Evolutionary conservation across 495 filamentous ascomycete genomes (phyloP), one percentile per base, ranked within the genome.

Genomic region (Tetracladium setigerum): DNA sequence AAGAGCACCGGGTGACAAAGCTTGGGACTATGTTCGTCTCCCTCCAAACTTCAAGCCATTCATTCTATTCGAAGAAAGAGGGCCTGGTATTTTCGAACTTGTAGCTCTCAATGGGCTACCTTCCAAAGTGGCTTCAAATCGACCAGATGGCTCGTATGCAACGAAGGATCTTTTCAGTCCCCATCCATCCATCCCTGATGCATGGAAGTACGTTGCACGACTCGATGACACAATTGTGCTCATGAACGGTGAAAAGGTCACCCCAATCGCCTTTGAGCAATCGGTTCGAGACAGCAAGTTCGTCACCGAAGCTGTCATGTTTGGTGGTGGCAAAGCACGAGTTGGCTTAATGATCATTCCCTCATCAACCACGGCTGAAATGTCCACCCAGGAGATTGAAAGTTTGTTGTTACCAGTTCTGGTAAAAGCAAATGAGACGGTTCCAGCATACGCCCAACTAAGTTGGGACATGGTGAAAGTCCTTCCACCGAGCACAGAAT

Each of bases 211-310:
- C 42, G 57, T 73, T 18, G 67, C 64, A 16, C 63, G 79, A 2
- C 43, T 78, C 0, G 78, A 83, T 47, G 79, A 83, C 47, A 62
- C 72, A 1, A 65, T 83, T 12, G 76, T 68, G 1, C 65, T 82
- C 1, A 56, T 72, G n/a, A 83, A 79, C 44, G 79, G 79, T 1
- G 77, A 83, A 57, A 82, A 82, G 41, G 69, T 80, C 0, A 57
- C 77, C 1, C 77, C 79, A 4, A 53, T 80, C 6, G 66, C 72
- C 0, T 74, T 79, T 15, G 79, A 82, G 54, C 70, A 74, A 1
- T 53, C 60, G 1, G 73, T 81, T 35, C 69, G 74, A 45, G 65
- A 77, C 30, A 60, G 77, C 44, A 54, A 62, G 11, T 46, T 71
- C 1, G 56, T 81, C 8, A 58, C 66, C 24, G 77, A 79, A 39